Evolutionary conservation across 148 eudicot genomes (phyloP).

Genomic region (Camellia lanceoleosa): DNA sequence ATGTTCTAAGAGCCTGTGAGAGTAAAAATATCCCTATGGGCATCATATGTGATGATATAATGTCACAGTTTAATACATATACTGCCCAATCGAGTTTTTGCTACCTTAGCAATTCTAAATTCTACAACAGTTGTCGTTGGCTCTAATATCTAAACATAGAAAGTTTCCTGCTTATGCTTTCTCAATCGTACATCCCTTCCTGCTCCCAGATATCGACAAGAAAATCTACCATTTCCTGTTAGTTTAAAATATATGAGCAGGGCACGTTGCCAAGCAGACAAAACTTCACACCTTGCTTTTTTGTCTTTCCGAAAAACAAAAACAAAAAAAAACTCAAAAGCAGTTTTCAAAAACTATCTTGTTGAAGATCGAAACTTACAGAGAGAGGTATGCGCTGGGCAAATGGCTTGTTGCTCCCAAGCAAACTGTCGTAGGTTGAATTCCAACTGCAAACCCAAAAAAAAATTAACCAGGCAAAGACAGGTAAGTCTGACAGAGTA

Average conservation of each 20-base stretch:
- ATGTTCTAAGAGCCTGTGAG: neutral
- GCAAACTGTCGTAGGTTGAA: constrained; percentile 69
- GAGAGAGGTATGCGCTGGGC: constrained; percentile 67
- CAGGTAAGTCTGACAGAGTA: constrained; percentile 17
- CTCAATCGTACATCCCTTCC: constrained; percentile 81
- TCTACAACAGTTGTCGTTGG: constrained; percentile 10
- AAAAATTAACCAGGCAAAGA: constrained; percentile 28
- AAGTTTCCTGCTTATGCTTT: neutral
- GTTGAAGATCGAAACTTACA: constrained; percentile 38
- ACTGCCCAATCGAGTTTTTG: neutral
- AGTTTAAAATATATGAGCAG: neutral
- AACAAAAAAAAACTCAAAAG: neutral
- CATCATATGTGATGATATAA: neutral
- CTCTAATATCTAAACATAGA: neutral
- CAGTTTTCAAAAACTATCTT: too few species aligned
- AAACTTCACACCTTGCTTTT: too few species aligned
- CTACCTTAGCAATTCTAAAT: neutral
- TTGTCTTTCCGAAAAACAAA: neutral
- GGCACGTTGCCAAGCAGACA: neutral
- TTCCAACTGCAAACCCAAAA: constrained; percentile 69
- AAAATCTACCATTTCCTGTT: constrained; percentile 86
- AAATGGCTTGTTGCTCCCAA: constrained; percentile 66
- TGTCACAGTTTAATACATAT: neutral
- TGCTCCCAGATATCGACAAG: constrained; percentile 85
- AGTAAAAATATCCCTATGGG: neutral